A percentile compares a stretch with the other conserved stretches of the same genome.
Conservation (phyloP, 108 stramenopile genomes). For the Schizochytrium sp. region DNA sequence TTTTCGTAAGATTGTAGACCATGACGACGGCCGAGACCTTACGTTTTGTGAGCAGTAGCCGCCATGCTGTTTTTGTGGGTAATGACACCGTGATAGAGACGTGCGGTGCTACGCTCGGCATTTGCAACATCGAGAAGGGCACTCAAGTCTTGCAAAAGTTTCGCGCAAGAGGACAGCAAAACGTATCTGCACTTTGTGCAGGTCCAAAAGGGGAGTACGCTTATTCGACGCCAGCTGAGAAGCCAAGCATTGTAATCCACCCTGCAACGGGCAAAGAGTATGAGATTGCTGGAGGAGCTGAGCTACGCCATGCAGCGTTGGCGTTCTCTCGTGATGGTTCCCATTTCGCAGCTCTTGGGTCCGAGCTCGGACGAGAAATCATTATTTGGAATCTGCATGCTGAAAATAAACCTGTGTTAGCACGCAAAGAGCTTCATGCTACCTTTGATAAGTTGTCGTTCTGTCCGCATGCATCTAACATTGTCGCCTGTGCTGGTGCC, state of each 20-base stretch:
- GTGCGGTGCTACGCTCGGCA: neutral
- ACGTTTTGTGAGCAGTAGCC: too few species aligned
- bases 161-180: neutral
- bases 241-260: neutral
- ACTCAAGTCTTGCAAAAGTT: neutral
- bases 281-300: neutral
- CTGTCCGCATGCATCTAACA: neutral
- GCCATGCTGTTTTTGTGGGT: too few species aligned
- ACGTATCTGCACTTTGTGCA: neutral
- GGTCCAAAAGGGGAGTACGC: neutral
- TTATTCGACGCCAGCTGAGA: constrained; percentile 17
- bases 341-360: neutral
- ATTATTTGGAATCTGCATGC: constrained; percentile 15
- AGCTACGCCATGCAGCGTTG: constrained; percentile 17
- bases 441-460: constrained; percentile 27
- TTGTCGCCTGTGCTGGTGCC: neutral
- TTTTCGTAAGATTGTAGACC: too few species aligned
- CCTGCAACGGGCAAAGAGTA: neutral
- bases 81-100: too few species aligned
- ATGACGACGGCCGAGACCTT: too few species aligned
- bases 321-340: constrained; percentile 16
- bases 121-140: neutral
- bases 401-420: neutral
- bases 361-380: constrained; percentile 41
- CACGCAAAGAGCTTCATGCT: neutral